Evolutionary conservation across 2,329 filamentous ascomycete genomes (phyloP).

Genomic region (Mariannaea elegans): DNA sequence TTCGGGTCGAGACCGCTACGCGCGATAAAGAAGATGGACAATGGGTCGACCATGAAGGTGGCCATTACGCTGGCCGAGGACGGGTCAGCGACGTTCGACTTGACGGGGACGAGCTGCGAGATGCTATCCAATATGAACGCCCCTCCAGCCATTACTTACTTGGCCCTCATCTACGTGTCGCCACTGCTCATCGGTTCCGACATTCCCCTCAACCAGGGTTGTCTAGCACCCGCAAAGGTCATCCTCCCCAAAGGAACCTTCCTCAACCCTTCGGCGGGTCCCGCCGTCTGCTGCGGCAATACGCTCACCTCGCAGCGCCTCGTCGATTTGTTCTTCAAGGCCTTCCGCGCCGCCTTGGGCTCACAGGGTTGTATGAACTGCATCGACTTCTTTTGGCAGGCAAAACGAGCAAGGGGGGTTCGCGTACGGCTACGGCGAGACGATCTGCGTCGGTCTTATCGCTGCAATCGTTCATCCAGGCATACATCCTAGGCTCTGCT

Average conservation of each 20-base stretch:
- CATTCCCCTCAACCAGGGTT: constrained; percentile 55
- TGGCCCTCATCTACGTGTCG: constrained; percentile 43
- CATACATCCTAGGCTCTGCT: too few species aligned
- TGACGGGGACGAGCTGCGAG: constrained; percentile 46
- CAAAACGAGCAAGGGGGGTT: constrained; percentile 19
- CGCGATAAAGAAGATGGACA: constrained; percentile 81
- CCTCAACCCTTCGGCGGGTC: constrained; percentile 41
- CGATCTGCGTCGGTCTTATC: constrained; percentile 44
- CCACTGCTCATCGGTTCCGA: constrained; percentile 40
- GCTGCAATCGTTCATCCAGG: too few species aligned
- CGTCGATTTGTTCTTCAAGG: constrained; percentile 76
- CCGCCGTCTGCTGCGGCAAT: constrained; percentile 43
- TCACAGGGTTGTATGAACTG: constrained; percentile 82
- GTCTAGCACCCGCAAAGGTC: constrained; percentile 47
- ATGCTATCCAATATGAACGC: constrained; percentile 47
- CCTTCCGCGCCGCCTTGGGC: constrained; percentile 77
- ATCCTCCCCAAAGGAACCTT: constrained; percentile 38
- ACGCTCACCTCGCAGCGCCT: constrained; percentile 44
- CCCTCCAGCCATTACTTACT: constrained; percentile 47
- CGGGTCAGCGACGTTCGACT: constrained; percentile 70
- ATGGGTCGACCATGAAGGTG: constrained; percentile 69
- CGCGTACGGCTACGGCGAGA: constrained; percentile 45
- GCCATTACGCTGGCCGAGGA: constrained; percentile 74
- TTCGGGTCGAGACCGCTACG: constrained; percentile 44
- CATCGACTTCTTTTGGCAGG: constrained; percentile 75